These are phyloP conservation scores for Neofusicoccum laricinum DNA, from an alignment of 2,329 filamentous ascomycete genomes.

Conservation along the genomic window DNA sequence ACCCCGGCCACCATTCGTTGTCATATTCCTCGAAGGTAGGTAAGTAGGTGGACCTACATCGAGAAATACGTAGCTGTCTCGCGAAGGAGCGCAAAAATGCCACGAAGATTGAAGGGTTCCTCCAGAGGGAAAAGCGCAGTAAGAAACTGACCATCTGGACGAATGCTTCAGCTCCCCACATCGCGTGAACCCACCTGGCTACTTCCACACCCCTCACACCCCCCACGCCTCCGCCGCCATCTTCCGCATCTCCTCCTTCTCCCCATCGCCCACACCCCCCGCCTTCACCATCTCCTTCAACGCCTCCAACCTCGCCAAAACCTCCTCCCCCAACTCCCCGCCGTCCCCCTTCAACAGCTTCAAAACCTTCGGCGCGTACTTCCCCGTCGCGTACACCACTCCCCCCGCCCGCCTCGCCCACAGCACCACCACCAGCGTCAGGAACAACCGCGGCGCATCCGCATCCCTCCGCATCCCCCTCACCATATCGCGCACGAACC, in stretches of 20 bases:
- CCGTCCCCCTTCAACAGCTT: slow-evolving; percentile 29
- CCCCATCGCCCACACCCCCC: slow-evolving; percentile 29
- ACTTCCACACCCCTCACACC: neutral
- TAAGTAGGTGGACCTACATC: too few relatives aligned
- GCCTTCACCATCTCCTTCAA: slow-evolving; percentile 39
- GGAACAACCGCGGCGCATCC: slow-evolving; percentile 37
- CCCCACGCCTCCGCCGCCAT: slow-evolving; percentile 23
- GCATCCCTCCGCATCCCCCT: slow-evolving; percentile 33
- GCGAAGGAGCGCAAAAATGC: too few relatives aligned
- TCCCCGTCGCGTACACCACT: slow-evolving; percentile 40
- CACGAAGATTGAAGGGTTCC: too few relatives aligned
- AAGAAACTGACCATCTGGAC: too few relatives aligned
- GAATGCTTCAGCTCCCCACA: too few relatives aligned
- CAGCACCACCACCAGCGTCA: slow-evolving; percentile 34
- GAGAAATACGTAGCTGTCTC: too few relatives aligned
- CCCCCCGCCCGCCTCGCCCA: slow-evolving; percentile 29
- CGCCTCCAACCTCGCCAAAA: slow-evolving; percentile 31
- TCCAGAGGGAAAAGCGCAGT: too few relatives aligned
- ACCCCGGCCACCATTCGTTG: too few relatives aligned
- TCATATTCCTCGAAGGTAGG: too few relatives aligned
- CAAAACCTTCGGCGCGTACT: slow-evolving; percentile 39
- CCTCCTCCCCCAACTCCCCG: slow-evolving; percentile 20
- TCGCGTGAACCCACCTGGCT: too few relatives aligned
- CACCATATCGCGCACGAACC: slow-evolving; percentile 29
- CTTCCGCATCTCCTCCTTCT: slow-evolving; percentile 32